These are phyloP conservation scores for Diaporthe sp. DNA, from an alignment of 2,329 filamentous ascomycete genomes.

Conservation along the genomic window DNA sequence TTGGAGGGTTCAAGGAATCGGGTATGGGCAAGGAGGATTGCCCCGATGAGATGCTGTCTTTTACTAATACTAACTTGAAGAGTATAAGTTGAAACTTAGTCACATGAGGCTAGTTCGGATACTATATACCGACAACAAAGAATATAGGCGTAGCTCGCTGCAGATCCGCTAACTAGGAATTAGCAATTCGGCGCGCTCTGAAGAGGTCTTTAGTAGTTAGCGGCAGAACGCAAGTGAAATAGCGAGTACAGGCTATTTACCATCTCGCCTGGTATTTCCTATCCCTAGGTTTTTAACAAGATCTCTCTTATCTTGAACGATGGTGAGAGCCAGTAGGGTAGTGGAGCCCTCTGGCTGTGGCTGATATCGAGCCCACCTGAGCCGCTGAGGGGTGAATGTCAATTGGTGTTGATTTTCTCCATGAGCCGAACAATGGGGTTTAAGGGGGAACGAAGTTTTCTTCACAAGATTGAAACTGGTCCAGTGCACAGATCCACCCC, in stretches of 20 bases:
- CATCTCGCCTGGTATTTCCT: neutral
- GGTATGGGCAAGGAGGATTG: too few species aligned
- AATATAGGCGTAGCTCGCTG: neutral
- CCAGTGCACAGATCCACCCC: neutral
- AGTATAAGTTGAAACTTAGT: neutral
- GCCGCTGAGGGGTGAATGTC: neutral
- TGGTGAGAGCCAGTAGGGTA: neutral
- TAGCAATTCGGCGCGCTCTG: neutral
- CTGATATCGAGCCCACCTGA: neutral
- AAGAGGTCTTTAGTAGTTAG: neutral
- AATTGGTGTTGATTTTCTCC: neutral
- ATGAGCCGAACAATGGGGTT: neutral
- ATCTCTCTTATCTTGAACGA: neutral
- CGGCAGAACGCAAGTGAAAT: neutral
- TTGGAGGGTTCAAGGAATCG: too few species aligned
- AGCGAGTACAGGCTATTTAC: neutral
- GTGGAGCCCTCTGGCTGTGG: neutral
- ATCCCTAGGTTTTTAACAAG: neutral
- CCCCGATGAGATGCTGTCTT: too few species aligned
- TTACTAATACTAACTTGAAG: neutral
- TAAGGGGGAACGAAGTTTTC: neutral
- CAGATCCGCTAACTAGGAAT: neutral
- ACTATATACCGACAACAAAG: neutral
- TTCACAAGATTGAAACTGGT: neutral
- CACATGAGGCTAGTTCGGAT: neutral